Percentiles rank a stretch among this genome's conserved stretches.
These are phyloP conservation scores for Thielaviopsis euricoi DNA, from an alignment of 2,329 filamentous ascomycete genomes.

Conservation along the genomic window DNA sequence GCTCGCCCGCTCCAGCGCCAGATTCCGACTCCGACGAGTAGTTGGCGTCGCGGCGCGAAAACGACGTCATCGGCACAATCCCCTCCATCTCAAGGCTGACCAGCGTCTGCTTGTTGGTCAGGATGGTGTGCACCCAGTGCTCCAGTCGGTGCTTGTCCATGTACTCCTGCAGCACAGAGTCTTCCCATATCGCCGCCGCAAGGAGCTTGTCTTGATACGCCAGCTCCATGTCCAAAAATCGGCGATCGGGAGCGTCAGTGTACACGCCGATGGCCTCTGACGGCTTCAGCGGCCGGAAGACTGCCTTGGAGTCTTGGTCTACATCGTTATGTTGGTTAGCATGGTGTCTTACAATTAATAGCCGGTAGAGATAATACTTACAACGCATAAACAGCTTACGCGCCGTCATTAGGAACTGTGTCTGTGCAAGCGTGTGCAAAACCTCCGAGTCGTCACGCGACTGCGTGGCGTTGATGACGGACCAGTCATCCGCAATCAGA, in stretches of 20 bases:
- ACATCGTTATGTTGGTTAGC: constrained; percentile 17
- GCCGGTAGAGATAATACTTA: constrained; percentile 26
- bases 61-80: constrained; percentile 1
- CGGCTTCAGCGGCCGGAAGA: constrained; percentile 31
- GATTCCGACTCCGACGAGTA: neutral
- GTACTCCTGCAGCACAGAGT: constrained; percentile 44
- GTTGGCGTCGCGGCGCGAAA: neutral
- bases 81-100: constrained; percentile 20
- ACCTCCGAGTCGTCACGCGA: constrained; percentile 56
- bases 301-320: constrained; percentile 25
- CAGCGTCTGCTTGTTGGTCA: constrained; percentile 22
- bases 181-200: constrained; percentile 57
- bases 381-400: constrained; percentile 46
- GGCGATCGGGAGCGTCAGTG: constrained; percentile 42
- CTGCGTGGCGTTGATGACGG: constrained; percentile 58
- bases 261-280: constrained; percentile 42
- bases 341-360: neutral
- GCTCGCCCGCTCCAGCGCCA: neutral
- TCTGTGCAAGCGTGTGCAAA: constrained; percentile 43
- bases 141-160: constrained; percentile 53
- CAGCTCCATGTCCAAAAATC: constrained; percentile 42
- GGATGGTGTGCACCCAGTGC: constrained; percentile 40
- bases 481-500: constrained; percentile 74
- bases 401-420: constrained; percentile 52
- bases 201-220: constrained; percentile 50